Conservation (phyloP, 768 basidiomycete species). For the Trametes sanguinea region DNA sequence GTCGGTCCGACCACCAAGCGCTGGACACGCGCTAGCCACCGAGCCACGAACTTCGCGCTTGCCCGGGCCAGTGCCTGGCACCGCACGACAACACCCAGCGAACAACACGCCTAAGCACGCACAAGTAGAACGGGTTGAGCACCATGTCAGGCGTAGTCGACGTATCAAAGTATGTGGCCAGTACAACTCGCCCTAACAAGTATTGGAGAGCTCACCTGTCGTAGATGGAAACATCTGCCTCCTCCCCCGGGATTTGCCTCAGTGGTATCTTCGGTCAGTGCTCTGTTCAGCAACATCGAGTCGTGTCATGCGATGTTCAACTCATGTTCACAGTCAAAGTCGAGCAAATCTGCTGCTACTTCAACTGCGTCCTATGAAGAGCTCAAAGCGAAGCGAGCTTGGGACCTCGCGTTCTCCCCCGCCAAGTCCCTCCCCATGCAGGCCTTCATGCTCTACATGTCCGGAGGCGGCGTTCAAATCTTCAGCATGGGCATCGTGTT, state of each 20-base stretch:
- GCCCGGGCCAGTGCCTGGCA: too few species aligned
- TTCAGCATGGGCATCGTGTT: slow-evolving; percentile 97
- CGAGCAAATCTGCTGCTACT: slow-evolving; percentile 36
- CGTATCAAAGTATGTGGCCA: slow-evolving; percentile 23
- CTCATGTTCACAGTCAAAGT: slow-evolving; percentile 42
- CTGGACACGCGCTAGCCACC: too few species aligned
- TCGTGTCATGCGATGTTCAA: not conserved
- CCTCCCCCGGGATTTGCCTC: slow-evolving; percentile 71
- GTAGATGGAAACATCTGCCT: slow-evolving; percentile 63
- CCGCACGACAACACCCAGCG: too few species aligned
- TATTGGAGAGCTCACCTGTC: not conserved
- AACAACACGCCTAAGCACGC: too few species aligned
- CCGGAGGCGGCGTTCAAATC: slow-evolving; percentile 92
- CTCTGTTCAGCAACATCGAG: not conserved
- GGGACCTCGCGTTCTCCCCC: slow-evolving; percentile 82
- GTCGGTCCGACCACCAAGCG: not conserved
- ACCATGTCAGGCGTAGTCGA: not conserved
- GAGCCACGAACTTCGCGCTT: not conserved
- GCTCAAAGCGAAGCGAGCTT: slow-evolving; percentile 78
- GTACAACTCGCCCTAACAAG: not conserved
- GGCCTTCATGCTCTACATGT: slow-evolving; percentile 98
- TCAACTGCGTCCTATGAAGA: slow-evolving; percentile 55
- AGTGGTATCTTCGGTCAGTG: slow-evolving; percentile 38
- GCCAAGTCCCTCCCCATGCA: slow-evolving; percentile 96
- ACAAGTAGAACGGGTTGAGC: not conserved